Evolutionary conservation across 1,284 basidiomycete species (phyloP).

Genomic region (Fomitopsis schrenkii): DNA sequence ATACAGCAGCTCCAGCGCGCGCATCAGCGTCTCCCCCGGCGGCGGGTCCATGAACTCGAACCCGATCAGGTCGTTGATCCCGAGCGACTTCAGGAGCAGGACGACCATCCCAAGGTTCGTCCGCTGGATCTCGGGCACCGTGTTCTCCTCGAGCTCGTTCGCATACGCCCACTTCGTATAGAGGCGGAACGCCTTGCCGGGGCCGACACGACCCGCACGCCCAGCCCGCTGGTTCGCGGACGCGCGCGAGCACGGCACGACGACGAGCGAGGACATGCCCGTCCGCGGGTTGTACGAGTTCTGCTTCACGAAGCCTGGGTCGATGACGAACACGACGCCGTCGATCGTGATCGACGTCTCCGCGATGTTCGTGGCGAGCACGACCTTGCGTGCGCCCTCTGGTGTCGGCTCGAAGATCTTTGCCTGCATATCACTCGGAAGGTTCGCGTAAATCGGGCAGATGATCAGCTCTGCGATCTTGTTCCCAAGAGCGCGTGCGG

Average conservation of each 20-base stretch:
- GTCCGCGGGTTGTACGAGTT: slow-evolving; percentile 96
- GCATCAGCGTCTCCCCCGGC: slow-evolving; percentile 97
- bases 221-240: slow-evolving; percentile 97
- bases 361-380: slow-evolving; percentile 97
- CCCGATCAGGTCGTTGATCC: slow-evolving; percentile 96
- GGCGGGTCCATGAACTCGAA: slow-evolving; percentile 99
- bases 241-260: slow-evolving; percentile 96
- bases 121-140: slow-evolving; percentile 97
- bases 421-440: slow-evolving; percentile 98
- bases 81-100: slow-evolving; percentile 89
- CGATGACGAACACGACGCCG: slow-evolving; percentile 96
- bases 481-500: slow-evolving; percentile 90
- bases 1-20: slow-evolving; percentile 91
- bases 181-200: slow-evolving; percentile 96
- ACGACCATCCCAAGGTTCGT: slow-evolving; percentile 98
- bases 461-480: slow-evolving; percentile 94
- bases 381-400: slow-evolving; percentile 93
- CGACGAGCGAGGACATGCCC: slow-evolving; percentile 93
- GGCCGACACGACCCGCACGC: slow-evolving; percentile 94
- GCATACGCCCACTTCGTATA: slow-evolving; percentile 96
- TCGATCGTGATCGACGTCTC: slow-evolving; percentile 98
- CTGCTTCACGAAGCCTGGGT: slow-evolving; percentile 97
- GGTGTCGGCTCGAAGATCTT: slow-evolving; percentile 99
- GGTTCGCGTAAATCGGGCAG: slow-evolving; percentile 97
- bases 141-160: slow-evolving; percentile 95